These are phyloP conservation scores for Leishmania tarentolae DNA, from an alignment of 208 protist genomes.

Conservation along the genomic window DNA sequence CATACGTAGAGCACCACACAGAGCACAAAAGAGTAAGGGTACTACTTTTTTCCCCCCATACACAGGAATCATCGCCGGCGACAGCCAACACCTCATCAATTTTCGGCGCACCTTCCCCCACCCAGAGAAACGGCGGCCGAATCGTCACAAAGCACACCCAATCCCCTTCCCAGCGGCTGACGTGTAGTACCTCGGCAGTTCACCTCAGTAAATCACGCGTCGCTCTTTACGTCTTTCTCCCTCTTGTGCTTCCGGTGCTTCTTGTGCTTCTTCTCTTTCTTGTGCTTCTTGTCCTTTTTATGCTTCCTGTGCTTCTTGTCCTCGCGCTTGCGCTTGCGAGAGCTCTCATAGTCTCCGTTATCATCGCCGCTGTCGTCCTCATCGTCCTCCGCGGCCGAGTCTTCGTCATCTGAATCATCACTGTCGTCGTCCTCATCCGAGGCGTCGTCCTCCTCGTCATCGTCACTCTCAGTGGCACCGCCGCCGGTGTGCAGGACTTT, in stretches of 20 bases:
- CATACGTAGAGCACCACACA: not conserved
- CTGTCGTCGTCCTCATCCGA: slow-evolving; percentile 42
- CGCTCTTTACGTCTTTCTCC: not conserved
- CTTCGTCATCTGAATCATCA: slow-evolving; percentile 51
- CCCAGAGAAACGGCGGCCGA: not conserved
- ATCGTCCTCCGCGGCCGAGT: slow-evolving; percentile 22
- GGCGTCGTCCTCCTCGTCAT: slow-evolving; percentile 61
- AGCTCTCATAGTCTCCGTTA: slow-evolving; percentile 27
- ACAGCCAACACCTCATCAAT: not conserved
- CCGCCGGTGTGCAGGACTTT: slow-evolving; percentile 50
- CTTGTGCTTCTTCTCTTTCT: slow-evolving; percentile 18
- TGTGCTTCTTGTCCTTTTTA: slow-evolving; percentile 43
- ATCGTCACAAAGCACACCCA: not conserved
- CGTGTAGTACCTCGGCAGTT: not conserved
- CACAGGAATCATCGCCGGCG: not conserved
- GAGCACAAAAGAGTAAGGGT: not conserved
- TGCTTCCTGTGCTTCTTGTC: slow-evolving; percentile 31
- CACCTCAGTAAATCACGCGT: not conserved
- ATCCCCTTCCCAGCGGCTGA: not conserved
- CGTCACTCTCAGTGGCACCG: slow-evolving; percentile 35
- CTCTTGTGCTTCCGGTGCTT: not conserved
- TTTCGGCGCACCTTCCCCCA: not conserved
- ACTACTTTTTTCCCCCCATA: not conserved
- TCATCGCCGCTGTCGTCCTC: slow-evolving; percentile 36
- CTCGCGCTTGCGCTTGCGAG: slow-evolving; percentile 42